phyloP scores from a whole-genome alignment of 345 rosid genomes.

The Heritiera littoralis region DNA sequence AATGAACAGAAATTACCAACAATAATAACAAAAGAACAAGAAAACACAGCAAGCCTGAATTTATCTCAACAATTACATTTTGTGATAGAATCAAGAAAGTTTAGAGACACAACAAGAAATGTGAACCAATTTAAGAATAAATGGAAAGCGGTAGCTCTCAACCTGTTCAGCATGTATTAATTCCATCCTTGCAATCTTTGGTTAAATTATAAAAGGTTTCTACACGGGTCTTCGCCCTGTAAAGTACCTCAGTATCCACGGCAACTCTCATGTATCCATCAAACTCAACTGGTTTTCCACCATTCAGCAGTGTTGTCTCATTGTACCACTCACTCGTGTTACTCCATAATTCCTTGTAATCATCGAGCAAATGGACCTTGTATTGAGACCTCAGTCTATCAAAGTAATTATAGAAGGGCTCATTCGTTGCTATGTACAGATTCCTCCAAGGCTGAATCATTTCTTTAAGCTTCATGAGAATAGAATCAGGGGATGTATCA shows the following conservation, averaged over 20 bases:
- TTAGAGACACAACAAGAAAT: constrained; percentile 5
- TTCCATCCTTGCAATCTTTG: constrained; percentile 86
- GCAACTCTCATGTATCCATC: constrained; percentile 98
- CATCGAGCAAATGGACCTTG: constrained; percentile 85
- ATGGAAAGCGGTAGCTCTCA: constrained; percentile 22
- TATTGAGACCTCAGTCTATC: constrained; percentile 87
- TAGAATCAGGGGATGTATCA: constrained; percentile 80
- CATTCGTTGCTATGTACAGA: constrained; percentile 80
- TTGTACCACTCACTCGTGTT: constrained; percentile 86
- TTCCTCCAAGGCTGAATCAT: constrained; percentile 74
- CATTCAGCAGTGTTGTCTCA: constrained; percentile 65
- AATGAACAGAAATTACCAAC: constrained; percentile 22
- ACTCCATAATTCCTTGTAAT: constrained; percentile 78
- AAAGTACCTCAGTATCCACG: constrained; percentile 92
- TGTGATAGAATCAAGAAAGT: constrained; percentile 23
- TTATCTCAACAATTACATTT: constrained; percentile 25
- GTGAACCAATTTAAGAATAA: constrained; percentile 22
- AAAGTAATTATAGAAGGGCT: constrained; percentile 81
- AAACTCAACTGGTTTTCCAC: constrained; percentile 72
- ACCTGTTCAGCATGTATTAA: constrained; percentile 75
- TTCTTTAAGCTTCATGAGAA: constrained; percentile 58
- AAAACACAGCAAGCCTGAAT: constrained; percentile 21
- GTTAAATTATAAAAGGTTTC: constrained; percentile 92
- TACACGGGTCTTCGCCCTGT: constrained; percentile 68
- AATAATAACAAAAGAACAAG: constrained; percentile 24